These are phyloP conservation scores for Cladosporium cucumerinum DNA, from an alignment of 2,329 filamentous ascomycete genomes.

Conservation along the genomic window DNA sequence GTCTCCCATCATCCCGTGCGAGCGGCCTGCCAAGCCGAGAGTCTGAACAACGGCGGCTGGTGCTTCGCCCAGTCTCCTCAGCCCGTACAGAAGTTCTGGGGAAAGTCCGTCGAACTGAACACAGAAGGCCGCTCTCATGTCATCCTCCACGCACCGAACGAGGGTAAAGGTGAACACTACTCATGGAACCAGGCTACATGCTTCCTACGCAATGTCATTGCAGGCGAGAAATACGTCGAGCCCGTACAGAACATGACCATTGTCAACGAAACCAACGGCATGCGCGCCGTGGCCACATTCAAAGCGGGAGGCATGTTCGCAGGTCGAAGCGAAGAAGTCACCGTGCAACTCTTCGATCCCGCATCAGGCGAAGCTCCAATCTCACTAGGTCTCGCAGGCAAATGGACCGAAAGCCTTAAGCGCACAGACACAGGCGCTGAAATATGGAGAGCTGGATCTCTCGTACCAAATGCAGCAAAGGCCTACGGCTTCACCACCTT, in stretches of 20 bases:
- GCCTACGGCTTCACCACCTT: slow-evolving; percentile 88
- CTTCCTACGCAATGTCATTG: slow-evolving; percentile 92
- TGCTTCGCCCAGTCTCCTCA: slow-evolving; percentile 81
- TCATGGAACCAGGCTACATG: slow-evolving; percentile 85
- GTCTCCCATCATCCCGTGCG: slow-evolving; percentile 89
- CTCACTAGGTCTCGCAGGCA: slow-evolving; percentile 69
- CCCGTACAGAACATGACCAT: slow-evolving; percentile 88
- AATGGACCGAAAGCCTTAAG: slow-evolving; percentile 75
- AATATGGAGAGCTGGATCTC: slow-evolving; percentile 73
- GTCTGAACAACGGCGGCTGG: slow-evolving; percentile 61
- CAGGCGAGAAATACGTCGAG: slow-evolving; percentile 97
- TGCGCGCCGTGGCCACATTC: slow-evolving; percentile 84
- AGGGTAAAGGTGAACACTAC: slow-evolving; percentile 64
- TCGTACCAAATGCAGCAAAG: slow-evolving; percentile 74
- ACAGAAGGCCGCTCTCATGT: slow-evolving; percentile 85
- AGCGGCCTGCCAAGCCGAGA: slow-evolving; percentile 88
- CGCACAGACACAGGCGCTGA: slow-evolving; percentile 62
- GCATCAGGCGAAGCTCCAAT: slow-evolving; percentile 54
- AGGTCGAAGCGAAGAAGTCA: slow-evolving; percentile 85
- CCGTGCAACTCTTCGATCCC: slow-evolving; percentile 66
- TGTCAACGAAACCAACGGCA: slow-evolving; percentile 75
- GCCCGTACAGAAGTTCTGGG: slow-evolving; percentile 97
- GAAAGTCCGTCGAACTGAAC: slow-evolving; percentile 89
- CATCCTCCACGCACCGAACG: slow-evolving; percentile 63
- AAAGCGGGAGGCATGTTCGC: slow-evolving; percentile 97